Base-by-base conservation (phyloP, 2,329 filamentous ascomycete genomes). In the Colletotrichum musae region DNA sequence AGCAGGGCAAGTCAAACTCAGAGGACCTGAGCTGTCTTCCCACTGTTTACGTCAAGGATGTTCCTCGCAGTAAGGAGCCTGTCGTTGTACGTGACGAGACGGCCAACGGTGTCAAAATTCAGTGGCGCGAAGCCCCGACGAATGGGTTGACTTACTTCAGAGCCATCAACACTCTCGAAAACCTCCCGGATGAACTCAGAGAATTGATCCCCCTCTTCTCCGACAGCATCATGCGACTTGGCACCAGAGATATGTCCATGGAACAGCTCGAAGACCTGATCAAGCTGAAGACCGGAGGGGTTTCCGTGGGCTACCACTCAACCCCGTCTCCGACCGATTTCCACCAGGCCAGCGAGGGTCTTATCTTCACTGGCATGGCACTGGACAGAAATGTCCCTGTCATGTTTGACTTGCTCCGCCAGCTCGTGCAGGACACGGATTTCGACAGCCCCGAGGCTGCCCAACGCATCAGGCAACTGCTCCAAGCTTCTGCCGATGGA, bases 131-230 rank as follows among this genome's bases (percentile, higher is more conserved):
- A 79, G 94, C 95, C 7, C 93, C 94, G 2, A 99, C 96, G 0
- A 99, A 99, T 75, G 96, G 96, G 0, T 83, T 99, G 68, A 98
- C 95, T 1, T 99, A 99, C 79, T 97, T 99, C 84, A 92, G 95
- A 68, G 94, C 94, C 3, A 89, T 98, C 78, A 94, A 97, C 77
- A 87, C 89, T 0, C 85, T 98, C 63, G 87, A 93, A 52, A 89
- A 92, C 70, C 83, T 99, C 15, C 94, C 95, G 0, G 91, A 95
- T 70, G 94, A 98, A 71, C 86, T 98, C 60, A 89, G 96, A 60
- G 86, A 93, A 74, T 85, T 98, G 67, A 88, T 98, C 56, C 96
- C 96, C 0, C 84, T 99, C 0, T 98, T 98, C 77, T 94, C 93
- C 15, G 95, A 97, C 77, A 91, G 93, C 45, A 91, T 99, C 70